Evolutionary conservation across 805 yeast genomes (phyloP).

Genomic region (Saccharomycopsis fibuligera): DNA sequence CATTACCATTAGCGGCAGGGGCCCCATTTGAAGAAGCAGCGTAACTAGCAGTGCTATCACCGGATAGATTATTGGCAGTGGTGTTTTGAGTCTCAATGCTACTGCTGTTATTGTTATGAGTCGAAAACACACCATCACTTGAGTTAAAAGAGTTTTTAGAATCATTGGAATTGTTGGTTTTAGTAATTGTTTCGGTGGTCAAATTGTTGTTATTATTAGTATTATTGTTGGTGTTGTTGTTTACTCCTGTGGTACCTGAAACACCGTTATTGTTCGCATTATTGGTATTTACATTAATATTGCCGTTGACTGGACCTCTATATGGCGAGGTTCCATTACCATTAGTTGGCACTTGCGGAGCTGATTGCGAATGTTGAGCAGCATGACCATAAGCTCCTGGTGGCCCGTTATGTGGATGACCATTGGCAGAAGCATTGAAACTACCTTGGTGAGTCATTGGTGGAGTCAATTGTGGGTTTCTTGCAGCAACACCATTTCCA

Average conservation of each 20-base stretch:
- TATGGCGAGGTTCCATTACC: neutral
- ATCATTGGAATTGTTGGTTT: slow-evolving; percentile 7
- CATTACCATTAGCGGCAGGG: neutral
- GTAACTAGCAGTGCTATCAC: neutral
- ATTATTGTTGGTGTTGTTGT: too few relatives aligned
- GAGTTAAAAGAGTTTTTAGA: slow-evolving; percentile 9
- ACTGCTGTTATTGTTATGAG: slow-evolving; percentile 8
- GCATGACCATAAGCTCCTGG: neutral
- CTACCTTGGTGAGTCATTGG: neutral
- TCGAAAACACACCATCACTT: slow-evolving; percentile 15
- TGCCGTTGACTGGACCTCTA: neutral
- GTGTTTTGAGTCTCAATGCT: slow-evolving; percentile 17
- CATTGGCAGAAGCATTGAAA: neutral
- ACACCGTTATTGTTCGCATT: too few relatives aligned
- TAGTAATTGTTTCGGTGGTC: neutral
- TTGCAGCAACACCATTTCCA: neutral
- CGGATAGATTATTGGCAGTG: neutral
- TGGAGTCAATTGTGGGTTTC: slow-evolving; percentile 9
- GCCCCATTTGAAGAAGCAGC: neutral
- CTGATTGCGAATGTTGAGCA: too few relatives aligned
- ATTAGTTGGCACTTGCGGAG: neutral
- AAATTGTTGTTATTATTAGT: too few relatives aligned
- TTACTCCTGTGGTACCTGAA: too few relatives aligned
- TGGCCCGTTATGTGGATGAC: neutral
- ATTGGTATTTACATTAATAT: neutral